A percentile compares a stretch with the other conserved stretches of the same genome.
These are phyloP conservation scores for Excoecaria cochinchinensis DNA, from an alignment of 345 rosid species.

Conservation along the genomic window DNA sequence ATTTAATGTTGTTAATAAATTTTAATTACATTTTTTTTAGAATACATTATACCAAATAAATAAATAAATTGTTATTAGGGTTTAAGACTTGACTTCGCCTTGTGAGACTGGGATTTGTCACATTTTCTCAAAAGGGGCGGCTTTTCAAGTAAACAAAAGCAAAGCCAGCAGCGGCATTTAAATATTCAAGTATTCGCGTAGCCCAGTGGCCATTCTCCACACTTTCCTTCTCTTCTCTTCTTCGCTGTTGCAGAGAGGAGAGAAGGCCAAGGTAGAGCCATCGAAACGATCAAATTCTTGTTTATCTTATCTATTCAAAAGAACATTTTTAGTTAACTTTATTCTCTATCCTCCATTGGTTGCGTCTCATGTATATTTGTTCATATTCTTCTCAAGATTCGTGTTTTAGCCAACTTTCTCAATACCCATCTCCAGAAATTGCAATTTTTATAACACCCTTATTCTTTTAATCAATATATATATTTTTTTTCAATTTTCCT, in stretches of 20 bases:
- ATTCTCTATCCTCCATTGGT: not conserved
- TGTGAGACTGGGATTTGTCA: not conserved
- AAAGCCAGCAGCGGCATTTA: not conserved
- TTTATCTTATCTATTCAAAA: not conserved
- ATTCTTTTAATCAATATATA: not conserved
- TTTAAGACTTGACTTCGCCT: not conserved
- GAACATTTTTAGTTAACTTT: not conserved
- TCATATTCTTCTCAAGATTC: constrained; percentile 22
- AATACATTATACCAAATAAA: no score
- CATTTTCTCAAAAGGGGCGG: not conserved
- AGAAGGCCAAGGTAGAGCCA: not conserved
- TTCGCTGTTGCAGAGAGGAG: constrained; percentile 14
- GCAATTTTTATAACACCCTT: not conserved
- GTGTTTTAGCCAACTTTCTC: constrained; percentile 4
- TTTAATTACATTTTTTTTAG: no score
- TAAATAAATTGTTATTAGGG: not conserved
- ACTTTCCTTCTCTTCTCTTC: constrained; percentile 23
- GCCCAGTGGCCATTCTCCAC: not conserved
- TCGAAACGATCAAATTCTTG: constrained; percentile 1
- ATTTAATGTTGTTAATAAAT: no score
- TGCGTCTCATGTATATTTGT: constrained; percentile 1
- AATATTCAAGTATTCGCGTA: not conserved
- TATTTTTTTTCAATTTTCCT: not conserved
- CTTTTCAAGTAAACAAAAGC: constrained; percentile 3
- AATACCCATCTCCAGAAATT: constrained; percentile 2